Evolutionary conservation across 441 rosid species (phyloP).

Genomic region (Pelargonium exstipulatum): DNA sequence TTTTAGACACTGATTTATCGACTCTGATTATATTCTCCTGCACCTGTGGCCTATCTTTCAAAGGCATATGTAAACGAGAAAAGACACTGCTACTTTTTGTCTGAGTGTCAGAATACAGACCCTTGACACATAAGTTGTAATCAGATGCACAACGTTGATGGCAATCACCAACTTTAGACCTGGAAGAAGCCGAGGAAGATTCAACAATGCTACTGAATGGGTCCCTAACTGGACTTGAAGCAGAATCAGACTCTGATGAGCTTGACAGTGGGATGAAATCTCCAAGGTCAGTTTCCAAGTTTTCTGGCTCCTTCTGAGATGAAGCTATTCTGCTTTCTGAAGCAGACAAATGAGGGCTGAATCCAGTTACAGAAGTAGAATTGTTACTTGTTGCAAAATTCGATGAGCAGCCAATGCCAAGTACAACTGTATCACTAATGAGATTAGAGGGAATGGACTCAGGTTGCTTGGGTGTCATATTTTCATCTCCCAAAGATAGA

Average conservation of each 20-base stretch:
- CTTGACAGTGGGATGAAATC: slow-evolving; percentile 26
- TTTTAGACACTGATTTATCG: slow-evolving; percentile 16
- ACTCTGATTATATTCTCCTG: neutral
- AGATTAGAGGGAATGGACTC: neutral
- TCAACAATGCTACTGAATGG: neutral
- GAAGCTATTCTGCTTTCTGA: slow-evolving; percentile 2
- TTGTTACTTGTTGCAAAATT: slow-evolving; percentile 6
- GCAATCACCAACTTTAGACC: slow-evolving; percentile 3
- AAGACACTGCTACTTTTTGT: slow-evolving; percentile 19
- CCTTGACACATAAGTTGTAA: neutral
- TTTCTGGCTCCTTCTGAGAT: neutral
- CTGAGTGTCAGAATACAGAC: slow-evolving; percentile 20
- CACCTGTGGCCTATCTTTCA: slow-evolving; percentile 8
- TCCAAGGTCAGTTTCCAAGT: slow-evolving; percentile 19
- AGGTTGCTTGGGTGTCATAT: slow-evolving; percentile 6
- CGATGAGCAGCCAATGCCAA: slow-evolving; percentile 6
- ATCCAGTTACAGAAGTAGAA: slow-evolving; percentile 5
- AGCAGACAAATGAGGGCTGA: slow-evolving; percentile 5
- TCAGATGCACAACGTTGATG: neutral
- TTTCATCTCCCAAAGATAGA: slow-evolving; percentile 11
- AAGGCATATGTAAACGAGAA: slow-evolving; percentile 23
- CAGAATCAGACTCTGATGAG: slow-evolving; percentile 12
- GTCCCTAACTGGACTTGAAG: slow-evolving; percentile 5
- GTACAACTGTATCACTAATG: neutral
- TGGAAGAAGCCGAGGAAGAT: slow-evolving; percentile 2